Conservation (phyloP, 257 asterid species). For the Nicotiana tabacum region DNA sequence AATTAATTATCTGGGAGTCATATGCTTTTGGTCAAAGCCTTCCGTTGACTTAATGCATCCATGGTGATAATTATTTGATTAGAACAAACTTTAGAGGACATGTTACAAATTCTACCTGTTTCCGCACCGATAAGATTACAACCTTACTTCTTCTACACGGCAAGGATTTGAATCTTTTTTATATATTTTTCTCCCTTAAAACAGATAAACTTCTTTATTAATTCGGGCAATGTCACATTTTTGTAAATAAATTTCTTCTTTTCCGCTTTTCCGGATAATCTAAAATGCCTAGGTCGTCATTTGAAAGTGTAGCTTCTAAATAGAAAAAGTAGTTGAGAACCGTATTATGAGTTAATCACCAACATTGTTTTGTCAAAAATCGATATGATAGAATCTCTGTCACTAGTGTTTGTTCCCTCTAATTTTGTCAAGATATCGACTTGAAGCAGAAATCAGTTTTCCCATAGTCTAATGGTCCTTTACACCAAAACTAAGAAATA, state of each 20-base stretch:
- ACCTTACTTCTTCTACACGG: not conserved
- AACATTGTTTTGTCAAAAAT: not conserved
- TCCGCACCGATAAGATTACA: not conserved
- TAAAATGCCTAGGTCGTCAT: not conserved
- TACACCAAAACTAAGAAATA: too few species aligned
- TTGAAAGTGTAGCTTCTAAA: not conserved
- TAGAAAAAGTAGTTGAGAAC: not conserved
- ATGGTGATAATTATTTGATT: not conserved
- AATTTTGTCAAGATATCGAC: not conserved
- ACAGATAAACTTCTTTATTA: not conserved
- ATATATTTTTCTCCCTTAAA: not conserved
- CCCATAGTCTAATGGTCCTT: not conserved
- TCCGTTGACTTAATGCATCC: not conserved
- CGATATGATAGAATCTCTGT: not conserved
- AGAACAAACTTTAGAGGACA: not conserved
- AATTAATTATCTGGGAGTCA: not conserved
- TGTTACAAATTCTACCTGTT: slow-evolving; percentile 1
- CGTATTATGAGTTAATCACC: not conserved
- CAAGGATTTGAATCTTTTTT: not conserved
- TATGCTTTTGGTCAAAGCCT: not conserved
- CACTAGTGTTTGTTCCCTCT: not conserved
- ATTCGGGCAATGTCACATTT: not conserved
- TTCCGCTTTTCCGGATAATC: not conserved
- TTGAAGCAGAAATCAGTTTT: not conserved
- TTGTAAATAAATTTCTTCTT: not conserved